Percentiles rank a stretch among this genome's conserved stretches.
Evolutionary conservation across 495 filamentous ascomycete species (phyloP).

Genomic region (Jackrogersella minutella): DNA sequence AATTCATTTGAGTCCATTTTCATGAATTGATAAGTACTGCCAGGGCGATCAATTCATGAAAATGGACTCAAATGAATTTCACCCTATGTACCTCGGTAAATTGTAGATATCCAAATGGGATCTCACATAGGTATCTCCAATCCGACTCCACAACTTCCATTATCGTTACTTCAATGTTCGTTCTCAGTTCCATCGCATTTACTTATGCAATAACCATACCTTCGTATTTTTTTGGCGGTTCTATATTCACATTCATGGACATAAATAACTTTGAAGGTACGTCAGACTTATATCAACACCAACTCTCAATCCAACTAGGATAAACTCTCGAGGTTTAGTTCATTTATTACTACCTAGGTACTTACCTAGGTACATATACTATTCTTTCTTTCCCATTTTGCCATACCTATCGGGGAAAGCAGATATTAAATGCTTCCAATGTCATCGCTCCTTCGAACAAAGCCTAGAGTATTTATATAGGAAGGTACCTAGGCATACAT

Average conservation of each 20-base stretch:
- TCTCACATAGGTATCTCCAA: neutral
- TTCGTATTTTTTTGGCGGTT: too few species aligned
- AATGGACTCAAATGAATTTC: neutral
- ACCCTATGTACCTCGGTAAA: too few species aligned
- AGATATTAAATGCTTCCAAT: neutral
- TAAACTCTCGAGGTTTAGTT: neutral
- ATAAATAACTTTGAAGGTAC: neutral
- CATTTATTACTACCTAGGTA: neutral
- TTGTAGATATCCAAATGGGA: neutral
- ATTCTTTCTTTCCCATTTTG: too few species aligned
- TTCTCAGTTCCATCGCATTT: too few species aligned
- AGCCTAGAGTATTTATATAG: neutral
- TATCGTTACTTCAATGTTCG: neutral
- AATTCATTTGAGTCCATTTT: too few species aligned
- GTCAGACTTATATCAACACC: slow-evolving; percentile 21
- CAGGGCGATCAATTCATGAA: too few species aligned
- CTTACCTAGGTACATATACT: neutral
- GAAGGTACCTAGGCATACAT: neutral
- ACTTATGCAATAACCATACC: too few species aligned
- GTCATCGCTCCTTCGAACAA: neutral
- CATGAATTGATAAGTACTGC: too few species aligned
- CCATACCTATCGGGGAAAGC: neutral
- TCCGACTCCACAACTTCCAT: neutral
- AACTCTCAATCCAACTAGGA: slow-evolving; percentile 1
- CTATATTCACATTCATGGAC: neutral